These are phyloP conservation scores for Ophiosphaerella korrae DNA, from an alignment of 2,329 filamentous ascomycete species.

Conservation along the genomic window DNA sequence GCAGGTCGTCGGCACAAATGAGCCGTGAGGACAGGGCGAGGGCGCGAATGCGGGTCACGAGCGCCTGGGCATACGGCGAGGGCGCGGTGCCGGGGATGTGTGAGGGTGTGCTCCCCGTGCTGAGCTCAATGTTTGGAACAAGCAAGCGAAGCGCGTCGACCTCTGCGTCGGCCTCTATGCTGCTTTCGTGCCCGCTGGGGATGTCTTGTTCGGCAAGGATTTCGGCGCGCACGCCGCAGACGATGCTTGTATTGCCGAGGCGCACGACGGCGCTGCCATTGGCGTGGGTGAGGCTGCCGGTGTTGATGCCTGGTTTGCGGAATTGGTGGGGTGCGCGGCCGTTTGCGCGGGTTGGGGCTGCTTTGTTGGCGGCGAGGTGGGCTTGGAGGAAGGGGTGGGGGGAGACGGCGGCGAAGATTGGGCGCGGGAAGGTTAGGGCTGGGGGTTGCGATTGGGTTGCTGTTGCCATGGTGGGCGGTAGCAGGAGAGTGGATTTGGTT, in stretches of 20 bases:
- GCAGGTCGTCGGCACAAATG: conserved; percentile 69
- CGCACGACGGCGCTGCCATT: conserved; percentile 89
- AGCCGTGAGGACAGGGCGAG: conserved; percentile 74
- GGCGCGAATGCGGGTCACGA: conserved; percentile 79
- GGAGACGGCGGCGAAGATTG: conserved; percentile 86
- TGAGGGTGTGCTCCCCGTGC: conserved; percentile 85
- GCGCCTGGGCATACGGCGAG: conserved; percentile 77
- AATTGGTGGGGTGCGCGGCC: conserved; percentile 73
- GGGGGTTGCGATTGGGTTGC: conserved; percentile 21
- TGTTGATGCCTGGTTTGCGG: conserved; percentile 76
- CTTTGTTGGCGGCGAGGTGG: conserved; percentile 71
- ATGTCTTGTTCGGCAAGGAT: conserved; percentile 77
- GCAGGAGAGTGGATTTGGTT: background rate
- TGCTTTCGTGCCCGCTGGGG: conserved; percentile 60
- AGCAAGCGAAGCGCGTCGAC: conserved; percentile 68
- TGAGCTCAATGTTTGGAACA: conserved; percentile 91
- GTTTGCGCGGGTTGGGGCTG: conserved; percentile 74
- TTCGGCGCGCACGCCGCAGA: conserved; percentile 89
- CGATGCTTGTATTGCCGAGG: conserved; percentile 88
- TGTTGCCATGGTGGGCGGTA: conserved; percentile 25
- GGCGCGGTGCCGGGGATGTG: conserved; percentile 86
- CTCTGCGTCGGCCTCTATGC: conserved; percentile 50
- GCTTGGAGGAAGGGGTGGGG: conserved; percentile 89
- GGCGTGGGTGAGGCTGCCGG: conserved; percentile 83
- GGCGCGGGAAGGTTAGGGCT: conserved; percentile 60